A percentile compares a stretch with the other conserved stretches of the same genome.
These are phyloP conservation scores for Fusarium sp. DNA, from an alignment of 2,329 filamentous ascomycete species.

Conservation along the genomic window DNA sequence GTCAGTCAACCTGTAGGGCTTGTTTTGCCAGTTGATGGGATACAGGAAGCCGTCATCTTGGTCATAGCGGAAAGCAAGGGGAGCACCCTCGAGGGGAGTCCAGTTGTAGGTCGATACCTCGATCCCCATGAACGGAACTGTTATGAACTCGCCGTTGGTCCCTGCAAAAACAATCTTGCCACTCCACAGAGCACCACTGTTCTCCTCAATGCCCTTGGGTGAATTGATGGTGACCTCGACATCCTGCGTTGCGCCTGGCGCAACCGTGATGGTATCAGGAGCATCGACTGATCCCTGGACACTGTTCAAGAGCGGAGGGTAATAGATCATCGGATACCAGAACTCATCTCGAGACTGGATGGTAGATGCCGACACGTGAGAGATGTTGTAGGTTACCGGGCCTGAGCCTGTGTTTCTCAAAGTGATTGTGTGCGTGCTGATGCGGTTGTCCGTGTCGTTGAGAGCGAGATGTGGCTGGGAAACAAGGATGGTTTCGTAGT, in stretches of 20 bases:
- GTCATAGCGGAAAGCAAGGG: slow-evolving; percentile 30
- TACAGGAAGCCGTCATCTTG: slow-evolving; percentile 14
- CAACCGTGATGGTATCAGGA: too few species aligned
- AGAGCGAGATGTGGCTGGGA: too few species aligned
- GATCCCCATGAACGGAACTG: slow-evolving; percentile 35
- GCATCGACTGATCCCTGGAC: too few species aligned
- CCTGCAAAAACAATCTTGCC: slow-evolving; percentile 35
- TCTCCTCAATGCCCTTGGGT: not conserved
- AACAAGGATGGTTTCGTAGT: too few species aligned
- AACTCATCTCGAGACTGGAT: slow-evolving; percentile 13
- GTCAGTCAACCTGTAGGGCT: too few species aligned
- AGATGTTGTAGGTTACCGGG: not conserved
- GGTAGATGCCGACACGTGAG: slow-evolving; percentile 21
- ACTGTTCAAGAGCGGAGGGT: slow-evolving; percentile 14
- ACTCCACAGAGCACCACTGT: slow-evolving; percentile 38
- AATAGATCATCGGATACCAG: slow-evolving; percentile 25
- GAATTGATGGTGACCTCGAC: too few species aligned
- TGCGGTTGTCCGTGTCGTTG: too few species aligned
- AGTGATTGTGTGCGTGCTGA: too few species aligned
- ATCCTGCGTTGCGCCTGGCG: too few species aligned
- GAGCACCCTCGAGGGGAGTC: slow-evolving; percentile 26
- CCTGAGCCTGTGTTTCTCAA: too few species aligned
- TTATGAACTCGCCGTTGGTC: slow-evolving; percentile 24
- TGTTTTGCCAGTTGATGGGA: slow-evolving; percentile 17
- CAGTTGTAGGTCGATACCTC: slow-evolving; percentile 38